These are phyloP conservation scores for Malassezia sympodialis DNA, from an alignment of 1,284 basidiomycete species.

Conservation along the genomic window DNA sequence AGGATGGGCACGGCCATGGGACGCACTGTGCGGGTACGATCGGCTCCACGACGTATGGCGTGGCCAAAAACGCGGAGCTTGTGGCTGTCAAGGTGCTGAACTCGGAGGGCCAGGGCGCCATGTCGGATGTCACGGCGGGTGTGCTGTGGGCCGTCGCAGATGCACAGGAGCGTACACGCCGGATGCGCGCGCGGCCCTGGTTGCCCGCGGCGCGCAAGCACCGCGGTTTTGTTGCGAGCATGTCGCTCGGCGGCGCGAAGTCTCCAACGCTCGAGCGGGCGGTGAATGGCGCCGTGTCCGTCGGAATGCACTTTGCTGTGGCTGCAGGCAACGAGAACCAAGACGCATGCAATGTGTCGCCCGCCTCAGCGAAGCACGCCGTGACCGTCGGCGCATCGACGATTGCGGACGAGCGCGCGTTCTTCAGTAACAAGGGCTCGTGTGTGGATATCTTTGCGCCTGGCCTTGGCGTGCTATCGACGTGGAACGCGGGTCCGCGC, in stretches of 20 bases:
- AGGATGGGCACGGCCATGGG: constrained; percentile 60
- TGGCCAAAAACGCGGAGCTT: constrained; percentile 84
- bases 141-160: constrained; percentile 63
- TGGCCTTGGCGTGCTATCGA: constrained; percentile 61
- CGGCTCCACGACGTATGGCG: constrained; percentile 71
- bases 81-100: constrained; percentile 96
- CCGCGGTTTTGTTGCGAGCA: constrained; percentile 95
- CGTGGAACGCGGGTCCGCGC: constrained; percentile 49
- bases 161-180: constrained; percentile 56
- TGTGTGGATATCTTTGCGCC: constrained; percentile 78
- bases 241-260: constrained; percentile 93
- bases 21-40: constrained; percentile 61
- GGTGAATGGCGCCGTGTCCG: constrained; percentile 72
- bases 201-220: constrained; percentile 61
- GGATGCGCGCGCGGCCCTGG: constrained; percentile 58
- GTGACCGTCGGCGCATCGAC: constrained; percentile 62
- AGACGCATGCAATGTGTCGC: constrained; percentile 71
- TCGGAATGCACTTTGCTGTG: constrained; percentile 72
- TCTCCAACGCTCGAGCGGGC: constrained; percentile 74
- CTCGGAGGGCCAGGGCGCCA: constrained; percentile 79
- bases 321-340: constrained; percentile 64
- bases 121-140: constrained; percentile 76
- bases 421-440: constrained; percentile 58
- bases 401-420: constrained; percentile 64
- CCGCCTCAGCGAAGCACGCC: constrained; percentile 58